These are phyloP conservation scores for Pestalotiopsis sp. DNA, from an alignment of 2,329 filamentous ascomycete genomes.

Conservation along the genomic window DNA sequence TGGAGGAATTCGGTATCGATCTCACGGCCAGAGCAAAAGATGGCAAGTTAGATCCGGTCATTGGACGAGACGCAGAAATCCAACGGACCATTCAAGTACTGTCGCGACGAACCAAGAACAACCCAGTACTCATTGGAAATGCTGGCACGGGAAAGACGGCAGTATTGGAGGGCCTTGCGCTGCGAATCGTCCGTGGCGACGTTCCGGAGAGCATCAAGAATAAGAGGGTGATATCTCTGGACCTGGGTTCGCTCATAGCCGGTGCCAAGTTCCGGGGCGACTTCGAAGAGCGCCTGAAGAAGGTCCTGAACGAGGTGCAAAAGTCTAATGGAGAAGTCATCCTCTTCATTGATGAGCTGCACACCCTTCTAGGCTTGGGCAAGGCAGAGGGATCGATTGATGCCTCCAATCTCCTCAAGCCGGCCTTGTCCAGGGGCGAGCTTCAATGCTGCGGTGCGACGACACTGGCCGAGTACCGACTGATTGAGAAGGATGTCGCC, in stretches of 20 bases:
- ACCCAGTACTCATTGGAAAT: constrained; percentile 88
- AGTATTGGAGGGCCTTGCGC: constrained; percentile 84
- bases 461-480: constrained; percentile 86
- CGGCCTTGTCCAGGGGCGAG: constrained; percentile 87
- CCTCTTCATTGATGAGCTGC: constrained; percentile 92
- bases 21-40: constrained; percentile 81
- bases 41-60: constrained; percentile 93
- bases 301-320: constrained; percentile 87
- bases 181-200: constrained; percentile 87
- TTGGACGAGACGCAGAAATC: constrained; percentile 88
- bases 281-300: constrained; percentile 92
- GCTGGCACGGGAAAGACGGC: constrained; percentile 94
- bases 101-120: constrained; percentile 91
- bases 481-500: constrained; percentile 95
- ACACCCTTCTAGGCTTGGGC: constrained; percentile 86
- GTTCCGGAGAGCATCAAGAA: constrained; percentile 96
- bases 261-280: constrained; percentile 95
- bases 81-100: constrained; percentile 93
- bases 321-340: constrained; percentile 88
- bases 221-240: constrained; percentile 83
- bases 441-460: constrained; percentile 95
- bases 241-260: constrained; percentile 89
- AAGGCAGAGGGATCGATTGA: constrained; percentile 97
- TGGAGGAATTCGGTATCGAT: constrained; percentile 91
- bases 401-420: constrained; percentile 92